Base-by-base conservation (phyloP, 2,329 filamentous ascomycete species). In the Penicillium concentricum region DNA sequence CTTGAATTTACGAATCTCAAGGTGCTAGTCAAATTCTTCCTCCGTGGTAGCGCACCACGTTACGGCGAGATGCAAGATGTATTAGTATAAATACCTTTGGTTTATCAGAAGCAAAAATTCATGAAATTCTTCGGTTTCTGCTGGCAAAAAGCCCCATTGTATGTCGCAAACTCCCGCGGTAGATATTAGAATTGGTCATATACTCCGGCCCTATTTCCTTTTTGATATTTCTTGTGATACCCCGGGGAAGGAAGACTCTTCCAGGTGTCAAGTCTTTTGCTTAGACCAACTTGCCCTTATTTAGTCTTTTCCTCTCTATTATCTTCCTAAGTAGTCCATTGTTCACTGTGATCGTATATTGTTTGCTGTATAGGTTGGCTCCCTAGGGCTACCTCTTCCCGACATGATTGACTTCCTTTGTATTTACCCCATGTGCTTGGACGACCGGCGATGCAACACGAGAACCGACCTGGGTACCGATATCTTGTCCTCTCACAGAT, bases 181-280 rank as follows among this genome's bases (percentile, higher is more conserved):
- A 20, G 49, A 44, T 28, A 51, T 44, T 51, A 45, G 8, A 35
- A 51, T 51, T 43, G 39, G 30, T 15, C 39, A 35, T 45, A 51
- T 45, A 51, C 39, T 45, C 49, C 49, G 39, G 37, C 20, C n/a
- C 20, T 51, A 44, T 44, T 9, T 18, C 18, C 3, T 18, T 32
- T 51, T 43, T 24, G 28, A 26, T 32, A 42, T 24, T 26, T 3
- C 6, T 43, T 45, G 49, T 51, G 28, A 35, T 35, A 51, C 49
- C 22, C 16, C 13, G 20, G 7, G 18, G 5, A 26, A 42, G 16
- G 20, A 2, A 5, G 28, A 26, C 12, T 35, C 10, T 34, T 26
- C 15, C 1, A 26, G 16, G 32, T 12, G 10, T 26, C 12, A 12
- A 35, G 6, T 32, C 20, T 4, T 34, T 26, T 26, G 16, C 8